Percentiles rank a stretch among this genome's conserved stretches.
These are phyloP conservation scores for Pyrenula massariospora DNA, from an alignment of 495 filamentous ascomycete genomes.

Conservation along the genomic window DNA sequence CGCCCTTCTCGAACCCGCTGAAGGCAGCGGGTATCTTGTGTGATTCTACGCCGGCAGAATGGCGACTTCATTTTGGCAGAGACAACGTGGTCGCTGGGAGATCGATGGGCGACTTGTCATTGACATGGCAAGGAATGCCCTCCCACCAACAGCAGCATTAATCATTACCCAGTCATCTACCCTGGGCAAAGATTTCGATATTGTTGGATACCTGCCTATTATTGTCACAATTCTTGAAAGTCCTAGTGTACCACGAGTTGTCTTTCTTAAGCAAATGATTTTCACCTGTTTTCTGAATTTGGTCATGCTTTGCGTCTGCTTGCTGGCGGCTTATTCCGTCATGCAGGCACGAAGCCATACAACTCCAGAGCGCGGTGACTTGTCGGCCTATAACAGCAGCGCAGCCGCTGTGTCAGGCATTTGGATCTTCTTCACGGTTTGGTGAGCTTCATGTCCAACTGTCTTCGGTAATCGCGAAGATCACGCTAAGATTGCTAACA, in stretches of 20 bases:
- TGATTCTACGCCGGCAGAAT: no score
- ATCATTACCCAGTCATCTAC: background rate
- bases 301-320: background rate
- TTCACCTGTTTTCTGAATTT: background rate
- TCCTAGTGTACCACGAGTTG: background rate
- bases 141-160: background rate
- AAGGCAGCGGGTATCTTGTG: no score
- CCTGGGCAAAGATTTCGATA: background rate
- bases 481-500: background rate
- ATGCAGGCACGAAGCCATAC: background rate
- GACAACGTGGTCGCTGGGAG: background rate
- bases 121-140: background rate
- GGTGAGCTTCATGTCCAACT: background rate
- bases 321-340: background rate
- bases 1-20: no score
- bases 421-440: constrained; percentile 54
- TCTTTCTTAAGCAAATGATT: background rate
- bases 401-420: constrained; percentile 64
- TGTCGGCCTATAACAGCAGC: constrained; percentile 55
- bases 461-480: background rate
- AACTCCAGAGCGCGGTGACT: background rate
- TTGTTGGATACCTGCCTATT: background rate
- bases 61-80: background rate
- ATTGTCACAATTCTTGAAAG: background rate
- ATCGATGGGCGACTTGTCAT: background rate